These are phyloP conservation scores for Heterobasidion annosum DNA, from an alignment of 1,284 basidiomycete genomes.

Conservation along the genomic window DNA sequence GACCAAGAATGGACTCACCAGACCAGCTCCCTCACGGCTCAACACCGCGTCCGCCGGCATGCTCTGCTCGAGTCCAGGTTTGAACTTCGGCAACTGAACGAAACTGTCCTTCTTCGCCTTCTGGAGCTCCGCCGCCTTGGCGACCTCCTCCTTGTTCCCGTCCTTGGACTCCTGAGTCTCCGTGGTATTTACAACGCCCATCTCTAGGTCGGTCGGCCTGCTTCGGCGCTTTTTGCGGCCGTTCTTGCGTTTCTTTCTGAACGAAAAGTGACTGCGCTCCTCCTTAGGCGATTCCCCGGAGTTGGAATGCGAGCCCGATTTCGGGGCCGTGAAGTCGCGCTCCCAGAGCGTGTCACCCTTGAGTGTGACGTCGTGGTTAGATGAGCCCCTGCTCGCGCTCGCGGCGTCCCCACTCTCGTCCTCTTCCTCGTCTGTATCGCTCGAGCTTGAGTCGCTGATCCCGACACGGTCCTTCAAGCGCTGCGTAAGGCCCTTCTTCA, in stretches of 20 bases:
- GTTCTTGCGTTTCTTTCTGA: slow-evolving; percentile 15
- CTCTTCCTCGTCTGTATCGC: slow-evolving; percentile 13
- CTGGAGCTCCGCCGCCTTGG: slow-evolving; percentile 5
- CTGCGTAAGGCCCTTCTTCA: slow-evolving; percentile 65
- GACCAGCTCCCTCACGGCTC: slow-evolving; percentile 57
- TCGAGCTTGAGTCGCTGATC: slow-evolving; percentile 42
- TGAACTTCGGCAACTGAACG: slow-evolving; percentile 25
- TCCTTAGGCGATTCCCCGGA: slow-evolving; percentile 12
- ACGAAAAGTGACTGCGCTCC: slow-evolving; percentile 10
- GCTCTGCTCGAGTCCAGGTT: slow-evolving; percentile 56
- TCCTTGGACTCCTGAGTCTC: neutral
- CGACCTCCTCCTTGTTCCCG: slow-evolving; percentile 19
- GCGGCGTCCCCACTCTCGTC: neutral
- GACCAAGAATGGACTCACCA: slow-evolving; percentile 31
- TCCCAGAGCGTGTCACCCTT: slow-evolving; percentile 20
- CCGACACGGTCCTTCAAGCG: slow-evolving; percentile 56
- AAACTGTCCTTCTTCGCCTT: slow-evolving; percentile 32
- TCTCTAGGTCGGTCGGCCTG: slow-evolving; percentile 26
- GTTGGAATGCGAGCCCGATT: neutral
- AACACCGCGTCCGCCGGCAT: slow-evolving; percentile 81
- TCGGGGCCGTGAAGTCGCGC: slow-evolving; percentile 11
- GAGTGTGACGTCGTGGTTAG: slow-evolving; percentile 24
- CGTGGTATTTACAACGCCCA: slow-evolving; percentile 16
- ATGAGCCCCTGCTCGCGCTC: slow-evolving; percentile 21
- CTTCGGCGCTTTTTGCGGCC: slow-evolving; percentile 10